Conservation (phyloP, 345 rosid species). For the Rhodamnia rubescens region DNA sequence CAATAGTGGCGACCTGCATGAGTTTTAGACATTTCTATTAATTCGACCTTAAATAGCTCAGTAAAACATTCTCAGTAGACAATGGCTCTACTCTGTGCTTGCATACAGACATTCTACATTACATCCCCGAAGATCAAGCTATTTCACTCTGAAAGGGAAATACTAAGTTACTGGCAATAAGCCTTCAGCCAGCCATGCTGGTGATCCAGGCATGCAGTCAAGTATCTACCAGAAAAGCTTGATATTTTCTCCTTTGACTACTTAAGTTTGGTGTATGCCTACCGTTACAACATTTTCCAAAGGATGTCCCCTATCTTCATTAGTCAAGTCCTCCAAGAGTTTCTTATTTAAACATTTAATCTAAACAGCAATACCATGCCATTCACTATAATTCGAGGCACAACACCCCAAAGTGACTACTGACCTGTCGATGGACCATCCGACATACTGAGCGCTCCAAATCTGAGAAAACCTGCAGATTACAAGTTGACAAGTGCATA, state of each 20-base stretch:
- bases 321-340: background rate
- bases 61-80: background rate
- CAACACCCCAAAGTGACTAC: slow-evolving; percentile 2
- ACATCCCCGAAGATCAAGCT: background rate
- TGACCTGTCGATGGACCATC: slow-evolving; percentile 89
- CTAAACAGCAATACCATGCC: background rate
- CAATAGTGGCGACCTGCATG: slow-evolving; percentile 87
- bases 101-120: background rate
- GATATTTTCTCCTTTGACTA: background rate
- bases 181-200: background rate
- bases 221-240: background rate
- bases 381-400: background rate
- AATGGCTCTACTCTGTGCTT: background rate
- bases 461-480: slow-evolving; percentile 80
- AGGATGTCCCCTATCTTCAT: background rate
- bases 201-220: background rate
- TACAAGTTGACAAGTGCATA: background rate
- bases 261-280: background rate
- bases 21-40: slow-evolving; percentile 4
- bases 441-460: slow-evolving; percentile 92
- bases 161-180: background rate
- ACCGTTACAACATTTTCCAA: background rate
- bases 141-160: background rate
- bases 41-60: background rate
- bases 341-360: background rate